These are phyloP conservation scores for Geotrichum aggregatum DNA, from an alignment of 1,139 yeast genomes.

Conservation along the genomic window DNA sequence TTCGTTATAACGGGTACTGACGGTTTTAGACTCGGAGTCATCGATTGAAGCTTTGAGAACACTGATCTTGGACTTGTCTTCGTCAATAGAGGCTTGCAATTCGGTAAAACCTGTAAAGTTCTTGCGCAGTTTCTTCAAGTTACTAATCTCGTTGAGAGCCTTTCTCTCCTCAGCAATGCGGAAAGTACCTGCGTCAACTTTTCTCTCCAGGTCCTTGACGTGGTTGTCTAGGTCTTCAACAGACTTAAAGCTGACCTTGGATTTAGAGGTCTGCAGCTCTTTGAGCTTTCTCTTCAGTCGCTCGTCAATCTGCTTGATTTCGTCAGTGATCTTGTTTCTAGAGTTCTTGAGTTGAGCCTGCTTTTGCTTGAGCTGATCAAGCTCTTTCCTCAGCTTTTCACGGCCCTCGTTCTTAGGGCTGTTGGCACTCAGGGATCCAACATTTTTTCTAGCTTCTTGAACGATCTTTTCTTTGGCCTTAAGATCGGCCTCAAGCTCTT, in stretches of 20 bases:
- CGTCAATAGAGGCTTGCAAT: constrained; percentile 74
- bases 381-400: constrained; percentile 60
- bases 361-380: constrained; percentile 58
- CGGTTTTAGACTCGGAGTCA: constrained; percentile 59
- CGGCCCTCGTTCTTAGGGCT: constrained; percentile 47
- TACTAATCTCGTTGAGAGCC: constrained; percentile 76
- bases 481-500: constrained; percentile 60
- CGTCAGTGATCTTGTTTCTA: constrained; percentile 65
- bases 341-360: constrained; percentile 71
- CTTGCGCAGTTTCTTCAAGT: constrained; percentile 75
- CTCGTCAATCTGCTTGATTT: constrained; percentile 67
- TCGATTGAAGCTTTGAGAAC: constrained; percentile 68
- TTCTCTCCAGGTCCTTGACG: constrained; percentile 58
- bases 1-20: constrained; percentile 51
- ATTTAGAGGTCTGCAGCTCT: constrained; percentile 68
- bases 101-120: constrained; percentile 72
- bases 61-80: constrained; percentile 70
- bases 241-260: constrained; percentile 65
- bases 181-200: constrained; percentile 78
- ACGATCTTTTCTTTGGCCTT: constrained; percentile 47
- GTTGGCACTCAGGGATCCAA: constrained; percentile 31
- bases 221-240: constrained; percentile 56
- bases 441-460: constrained; percentile 32
- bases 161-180: constrained; percentile 90
- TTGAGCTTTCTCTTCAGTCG: constrained; percentile 69